Percentiles rank a stretch among this genome's conserved stretches.
Conservation (phyloP, 2,329 filamentous ascomycete genomes). For the Fusarium sulawesiense region DNA sequence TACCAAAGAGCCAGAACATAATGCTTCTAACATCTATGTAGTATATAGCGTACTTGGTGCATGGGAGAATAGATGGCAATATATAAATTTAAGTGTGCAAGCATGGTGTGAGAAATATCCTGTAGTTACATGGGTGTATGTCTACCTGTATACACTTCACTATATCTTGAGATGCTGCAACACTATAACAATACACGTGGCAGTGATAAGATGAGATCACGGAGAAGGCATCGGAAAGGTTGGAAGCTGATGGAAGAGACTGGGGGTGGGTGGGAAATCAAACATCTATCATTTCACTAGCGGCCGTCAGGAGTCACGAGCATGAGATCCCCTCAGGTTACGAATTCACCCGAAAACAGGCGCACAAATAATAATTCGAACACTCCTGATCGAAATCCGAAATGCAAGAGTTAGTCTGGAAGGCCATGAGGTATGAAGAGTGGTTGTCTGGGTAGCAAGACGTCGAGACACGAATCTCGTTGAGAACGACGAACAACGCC, state of each 20-base stretch:
- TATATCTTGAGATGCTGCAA: slow-evolving; percentile 9
- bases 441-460: slow-evolving; percentile 16
- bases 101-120: neutral
- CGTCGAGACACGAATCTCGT: neutral
- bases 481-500: neutral
- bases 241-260: neutral
- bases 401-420: neutral
- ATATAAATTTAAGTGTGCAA: neutral
- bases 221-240: accelerated
- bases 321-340: neutral
- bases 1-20: neutral
- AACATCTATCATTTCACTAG: neutral
- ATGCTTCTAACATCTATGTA: accelerated
- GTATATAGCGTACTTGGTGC: accelerated
- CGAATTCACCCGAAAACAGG: neutral
- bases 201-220: neutral
- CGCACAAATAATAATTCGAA: slow-evolving; percentile 28
- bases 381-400: slow-evolving; percentile 1
- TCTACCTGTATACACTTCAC: neutral
- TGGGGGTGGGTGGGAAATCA: neutral
- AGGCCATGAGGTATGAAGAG: neutral
- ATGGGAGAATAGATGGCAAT: accelerated
- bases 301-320: slow-evolving; percentile 1
- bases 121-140: neutral
- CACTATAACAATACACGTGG: slow-evolving; percentile 6